Evolutionary conservation across 768 basidiomycete species (phyloP).

Genomic region (Antrodiella citrinella): DNA sequence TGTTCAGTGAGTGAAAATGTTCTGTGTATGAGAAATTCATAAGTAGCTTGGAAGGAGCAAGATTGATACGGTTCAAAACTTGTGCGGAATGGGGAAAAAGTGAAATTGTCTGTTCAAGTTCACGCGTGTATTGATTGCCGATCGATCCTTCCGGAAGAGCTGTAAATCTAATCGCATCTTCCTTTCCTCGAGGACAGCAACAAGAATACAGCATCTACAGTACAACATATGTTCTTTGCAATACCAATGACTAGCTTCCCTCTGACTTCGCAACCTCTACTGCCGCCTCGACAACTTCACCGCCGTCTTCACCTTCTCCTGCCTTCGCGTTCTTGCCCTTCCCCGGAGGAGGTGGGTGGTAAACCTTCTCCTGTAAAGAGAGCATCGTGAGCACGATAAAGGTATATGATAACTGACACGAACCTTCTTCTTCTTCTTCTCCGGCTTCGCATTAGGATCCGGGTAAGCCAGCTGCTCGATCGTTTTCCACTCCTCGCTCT

Average conservation of each 20-base stretch:
- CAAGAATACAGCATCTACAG: neutral
- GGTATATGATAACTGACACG: too few species aligned
- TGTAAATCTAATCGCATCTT: too few species aligned
- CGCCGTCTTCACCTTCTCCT: constrained; percentile 7
- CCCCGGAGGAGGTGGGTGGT: constrained; percentile 77
- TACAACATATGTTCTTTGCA: neutral
- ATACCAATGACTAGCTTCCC: neutral
- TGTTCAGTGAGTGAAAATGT: too few species aligned
- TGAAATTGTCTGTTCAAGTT: too few species aligned
- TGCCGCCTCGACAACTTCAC: neutral
- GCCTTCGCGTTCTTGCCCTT: constrained; percentile 53
- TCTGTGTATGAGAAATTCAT: too few species aligned
- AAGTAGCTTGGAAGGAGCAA: too few species aligned
- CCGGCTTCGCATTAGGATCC: constrained; percentile 53
- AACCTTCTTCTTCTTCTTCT: constrained; percentile 60
- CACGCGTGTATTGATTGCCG: too few species aligned
- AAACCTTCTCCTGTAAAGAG: constrained; percentile 78
- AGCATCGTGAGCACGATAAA: neutral
- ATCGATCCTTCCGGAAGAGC: too few species aligned
- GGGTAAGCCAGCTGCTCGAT: constrained; percentile 81
- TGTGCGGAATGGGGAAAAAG: too few species aligned
- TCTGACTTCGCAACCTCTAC: neutral
- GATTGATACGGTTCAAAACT: too few species aligned
- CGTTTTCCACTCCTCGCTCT: constrained; percentile 72
- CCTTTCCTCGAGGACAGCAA: too few species aligned